Percentiles rank a stretch among this genome's conserved stretches.
These are phyloP conservation scores for Carex arenaria DNA, from an alignment of 202 grass and related monocot species.

Conservation along the genomic window DNA sequence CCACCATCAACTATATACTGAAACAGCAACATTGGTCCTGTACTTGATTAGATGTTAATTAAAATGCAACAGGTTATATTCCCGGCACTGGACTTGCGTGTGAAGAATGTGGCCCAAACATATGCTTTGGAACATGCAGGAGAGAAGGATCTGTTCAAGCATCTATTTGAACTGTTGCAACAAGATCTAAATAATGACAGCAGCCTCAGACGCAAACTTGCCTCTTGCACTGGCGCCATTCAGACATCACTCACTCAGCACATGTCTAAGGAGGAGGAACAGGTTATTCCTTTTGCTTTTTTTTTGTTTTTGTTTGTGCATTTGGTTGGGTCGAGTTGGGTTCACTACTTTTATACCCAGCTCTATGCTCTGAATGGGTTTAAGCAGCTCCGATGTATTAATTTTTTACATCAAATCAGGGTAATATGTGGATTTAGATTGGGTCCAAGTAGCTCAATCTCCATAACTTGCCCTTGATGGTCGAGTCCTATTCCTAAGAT, in stretches of 20 bases:
- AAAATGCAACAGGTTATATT: slow-evolving; percentile 69
- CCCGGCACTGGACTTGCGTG: slow-evolving; percentile 83
- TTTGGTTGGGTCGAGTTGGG: neutral
- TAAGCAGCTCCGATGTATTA: neutral
- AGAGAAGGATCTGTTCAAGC: slow-evolving; percentile 58
- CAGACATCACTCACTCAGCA: slow-evolving; percentile 80
- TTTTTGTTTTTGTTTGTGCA: neutral
- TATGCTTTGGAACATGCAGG: slow-evolving; percentile 92
- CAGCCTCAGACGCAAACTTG: slow-evolving; percentile 64
- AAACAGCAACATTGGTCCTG: slow-evolving; percentile 9
- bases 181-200: slow-evolving; percentile 59
- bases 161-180: slow-evolving; percentile 57
- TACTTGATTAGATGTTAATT: neutral
- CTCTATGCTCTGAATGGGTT: neutral
- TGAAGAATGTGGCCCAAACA: slow-evolving; percentile 83
- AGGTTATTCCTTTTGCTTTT: slow-evolving; percentile 30
- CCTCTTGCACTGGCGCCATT: slow-evolving; percentile 79
- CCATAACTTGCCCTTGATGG: neutral
- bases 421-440: neutral
- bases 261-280: slow-evolving; percentile 97
- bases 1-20: neutral
- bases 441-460: neutral
- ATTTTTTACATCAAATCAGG: neutral
- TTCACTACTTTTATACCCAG: neutral
- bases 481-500: neutral